A percentile compares a stretch with the other conserved stretches of the same genome.
Evolutionary conservation across 495 filamentous ascomycete genomes (phyloP).

Genomic region (Patellaria atrata): DNA sequence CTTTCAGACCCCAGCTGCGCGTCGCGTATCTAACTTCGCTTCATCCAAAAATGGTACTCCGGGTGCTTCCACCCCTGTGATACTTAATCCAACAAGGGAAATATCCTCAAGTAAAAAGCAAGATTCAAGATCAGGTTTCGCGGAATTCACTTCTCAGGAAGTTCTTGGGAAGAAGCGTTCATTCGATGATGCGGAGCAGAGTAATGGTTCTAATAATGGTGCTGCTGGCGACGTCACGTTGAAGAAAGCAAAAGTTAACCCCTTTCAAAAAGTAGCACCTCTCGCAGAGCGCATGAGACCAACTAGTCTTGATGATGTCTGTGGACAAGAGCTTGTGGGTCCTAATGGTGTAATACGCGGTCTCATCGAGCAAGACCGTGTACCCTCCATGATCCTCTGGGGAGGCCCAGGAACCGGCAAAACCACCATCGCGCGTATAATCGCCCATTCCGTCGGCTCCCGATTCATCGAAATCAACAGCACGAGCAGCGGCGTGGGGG

Average conservation of each 20-base stretch:
- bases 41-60: slow-evolving; percentile 12
- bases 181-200: slow-evolving; percentile 14
- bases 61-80: slow-evolving; percentile 3
- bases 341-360: slow-evolving; percentile 68
- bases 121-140: no score
- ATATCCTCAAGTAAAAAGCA: no score
- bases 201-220: slow-evolving; percentile 6
- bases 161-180: slow-evolving; percentile 28
- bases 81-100: no score
- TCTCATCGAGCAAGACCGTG: slow-evolving; percentile 73
- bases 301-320: slow-evolving; percentile 66
- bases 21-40: slow-evolving; percentile 23
- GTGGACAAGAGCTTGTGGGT: slow-evolving; percentile 84
- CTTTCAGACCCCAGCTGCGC: slow-evolving; percentile 59
- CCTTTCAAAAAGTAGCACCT: slow-evolving; percentile 57
- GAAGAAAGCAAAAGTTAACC: slow-evolving; percentile 40
- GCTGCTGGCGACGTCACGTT: slow-evolving; percentile 30
- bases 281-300: slow-evolving; percentile 93
- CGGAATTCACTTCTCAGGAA: no score
- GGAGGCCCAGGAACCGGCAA: slow-evolving; percentile 86
- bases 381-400: slow-evolving; percentile 95
- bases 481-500: slow-evolving; percentile 77
- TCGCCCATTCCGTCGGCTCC: slow-evolving; percentile 64
- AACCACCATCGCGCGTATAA: slow-evolving; percentile 89
- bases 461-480: slow-evolving; percentile 95